Evolutionary conservation across 768 basidiomycete genomes (phyloP), one percentile per base, ranked within the genome.

Genomic region (Serpula lacrymans): DNA sequence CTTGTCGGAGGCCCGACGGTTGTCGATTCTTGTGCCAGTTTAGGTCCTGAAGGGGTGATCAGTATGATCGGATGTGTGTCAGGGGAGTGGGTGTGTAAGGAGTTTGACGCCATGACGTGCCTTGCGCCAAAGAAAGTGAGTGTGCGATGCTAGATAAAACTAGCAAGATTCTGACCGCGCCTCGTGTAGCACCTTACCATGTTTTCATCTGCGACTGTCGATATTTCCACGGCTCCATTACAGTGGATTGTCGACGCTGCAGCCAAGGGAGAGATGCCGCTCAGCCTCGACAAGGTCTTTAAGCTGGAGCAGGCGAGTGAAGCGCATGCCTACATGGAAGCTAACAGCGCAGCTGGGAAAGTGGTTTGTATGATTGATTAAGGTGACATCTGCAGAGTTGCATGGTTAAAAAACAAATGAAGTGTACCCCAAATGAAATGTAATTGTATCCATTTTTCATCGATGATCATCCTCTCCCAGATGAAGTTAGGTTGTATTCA

Each of bases 271-370:
- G 51, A 53, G 22, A 42, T 55, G n/a, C 43, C 43, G 27, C 7
- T 45, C 16, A 44, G 25, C 24, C 26, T 55, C 18, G 55, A 57
- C 35, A 57, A 50, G 32, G 49, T 55, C 5, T 57, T 57, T 37
- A 47, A 48, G 18, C 51, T 55, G 21, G 43, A 52, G 16, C 42
- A 45, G 3, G 49, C 43, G 5, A 49, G 51, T 12, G 28, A 42
- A 12, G 55, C 55, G 2, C 55, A 57, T 13, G 49, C 41, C 8
- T 53, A 53, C 36, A 55, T 55, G 51, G 55, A 55, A 37, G 40
- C 51, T 2, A 54, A 56, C 37, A 32, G 42, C 18, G 57, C 53
- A 3, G 51, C 54, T 10, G 50, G 52, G 7, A 54, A 56, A 22
- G 51, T 58, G 11, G 52, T 56, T 11, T 52, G 52, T 37, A 31